Evolutionary conservation across 2,329 filamentous ascomycete genomes (phyloP).

Genomic region (Ceratocystis harringtonii): DNA sequence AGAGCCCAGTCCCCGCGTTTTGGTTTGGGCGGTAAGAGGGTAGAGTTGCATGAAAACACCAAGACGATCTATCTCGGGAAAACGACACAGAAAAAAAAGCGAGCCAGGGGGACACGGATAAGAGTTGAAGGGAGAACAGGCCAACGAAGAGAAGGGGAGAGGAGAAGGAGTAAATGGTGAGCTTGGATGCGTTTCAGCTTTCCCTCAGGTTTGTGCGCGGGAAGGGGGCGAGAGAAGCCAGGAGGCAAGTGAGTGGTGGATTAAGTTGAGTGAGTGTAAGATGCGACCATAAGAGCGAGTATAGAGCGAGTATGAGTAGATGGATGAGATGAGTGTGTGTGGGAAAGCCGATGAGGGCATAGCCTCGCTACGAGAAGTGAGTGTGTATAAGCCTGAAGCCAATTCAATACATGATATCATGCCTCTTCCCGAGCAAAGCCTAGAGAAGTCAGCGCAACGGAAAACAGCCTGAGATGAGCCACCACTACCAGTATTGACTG

Average conservation of each 20-base stretch:
- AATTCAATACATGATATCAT: background rate
- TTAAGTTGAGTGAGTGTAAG: background rate
- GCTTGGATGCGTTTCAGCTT: background rate
- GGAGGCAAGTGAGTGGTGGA: background rate
- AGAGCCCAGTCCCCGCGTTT: too few relatives aligned
- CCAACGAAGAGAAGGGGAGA: background rate
- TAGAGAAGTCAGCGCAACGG: background rate
- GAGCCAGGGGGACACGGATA: background rate
- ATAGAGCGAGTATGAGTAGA: background rate
- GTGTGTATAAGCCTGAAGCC: background rate
- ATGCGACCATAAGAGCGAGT: background rate
- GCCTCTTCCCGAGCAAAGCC: background rate
- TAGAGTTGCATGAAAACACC: background rate
- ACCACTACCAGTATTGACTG: too few relatives aligned
- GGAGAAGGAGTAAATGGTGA: background rate
- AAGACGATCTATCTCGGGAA: background rate
- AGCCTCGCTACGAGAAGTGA: background rate
- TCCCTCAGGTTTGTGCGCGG: background rate
- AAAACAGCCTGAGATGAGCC: too few relatives aligned
- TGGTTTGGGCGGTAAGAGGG: background rate
- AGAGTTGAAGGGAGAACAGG: background rate
- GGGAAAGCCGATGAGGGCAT: background rate
- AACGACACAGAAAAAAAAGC: background rate
- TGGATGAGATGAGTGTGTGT: background rate
- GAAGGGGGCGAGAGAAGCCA: background rate